Evolutionary conservation across 768 basidiomycete species (phyloP).

Genomic region (Kwoniella sp.): DNA sequence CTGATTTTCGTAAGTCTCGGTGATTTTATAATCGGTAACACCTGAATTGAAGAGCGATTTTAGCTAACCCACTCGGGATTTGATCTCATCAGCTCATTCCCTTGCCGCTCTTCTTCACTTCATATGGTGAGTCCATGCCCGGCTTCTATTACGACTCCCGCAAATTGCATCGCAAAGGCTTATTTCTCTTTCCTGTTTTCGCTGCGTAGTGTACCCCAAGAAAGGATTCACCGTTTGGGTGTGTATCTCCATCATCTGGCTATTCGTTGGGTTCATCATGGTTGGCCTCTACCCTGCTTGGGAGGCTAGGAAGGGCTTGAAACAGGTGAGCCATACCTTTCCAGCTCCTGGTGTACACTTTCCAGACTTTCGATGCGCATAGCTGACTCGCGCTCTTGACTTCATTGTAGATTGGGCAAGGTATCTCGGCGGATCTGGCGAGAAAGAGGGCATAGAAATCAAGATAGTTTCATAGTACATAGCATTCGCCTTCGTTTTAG

Average conservation of each 20-base stretch:
- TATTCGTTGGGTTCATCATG: constrained; percentile 71
- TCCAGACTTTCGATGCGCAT: not conserved
- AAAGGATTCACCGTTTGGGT: constrained; percentile 67
- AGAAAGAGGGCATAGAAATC: constrained; percentile 5
- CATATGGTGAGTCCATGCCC: constrained; percentile 57
- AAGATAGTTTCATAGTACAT: too few relatives aligned
- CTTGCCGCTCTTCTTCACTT: constrained; percentile 81
- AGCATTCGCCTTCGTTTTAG: too few relatives aligned
- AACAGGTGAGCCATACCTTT: constrained; percentile 59
- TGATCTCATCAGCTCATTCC: constrained; percentile 74
- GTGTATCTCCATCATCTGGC: constrained; percentile 77
- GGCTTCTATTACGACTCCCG: constrained; percentile 19
- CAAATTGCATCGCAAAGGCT: not conserved
- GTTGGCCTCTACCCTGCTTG: constrained; percentile 85
- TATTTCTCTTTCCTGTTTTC: not conserved
- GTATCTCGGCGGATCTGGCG: constrained; percentile 13
- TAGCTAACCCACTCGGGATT: too few relatives aligned
- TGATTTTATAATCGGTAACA: not conserved
- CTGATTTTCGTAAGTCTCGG: constrained; percentile 22
- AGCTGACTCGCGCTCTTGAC: not conserved
- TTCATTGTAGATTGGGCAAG: constrained; percentile 3
- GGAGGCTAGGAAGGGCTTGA: constrained; percentile 74
- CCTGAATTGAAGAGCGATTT: too few relatives aligned
- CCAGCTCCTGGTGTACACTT: too few relatives aligned
- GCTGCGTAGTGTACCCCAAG: constrained; percentile 41